Conservation (phyloP, 495 filamentous ascomycete genomes). For the Penicillium pulvis region DNA sequence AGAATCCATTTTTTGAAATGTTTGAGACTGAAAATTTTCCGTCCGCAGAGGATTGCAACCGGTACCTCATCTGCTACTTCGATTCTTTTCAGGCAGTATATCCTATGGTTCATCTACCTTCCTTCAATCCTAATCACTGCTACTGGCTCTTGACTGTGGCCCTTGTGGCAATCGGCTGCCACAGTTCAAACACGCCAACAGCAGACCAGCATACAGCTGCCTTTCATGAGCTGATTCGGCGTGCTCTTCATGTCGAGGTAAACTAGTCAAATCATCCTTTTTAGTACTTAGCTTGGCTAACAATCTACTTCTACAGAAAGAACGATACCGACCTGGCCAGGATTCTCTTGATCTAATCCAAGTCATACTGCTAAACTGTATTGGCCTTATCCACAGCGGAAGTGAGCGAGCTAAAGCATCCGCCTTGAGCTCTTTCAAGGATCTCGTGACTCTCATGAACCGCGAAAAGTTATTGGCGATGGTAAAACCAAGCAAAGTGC, state of each 20-base stretch:
- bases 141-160: slow-evolving; percentile 50
- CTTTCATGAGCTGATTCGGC: slow-evolving; percentile 49
- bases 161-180: slow-evolving; percentile 48
- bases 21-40: slow-evolving; percentile 45
- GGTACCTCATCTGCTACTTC: slow-evolving; percentile 40
- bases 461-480: slow-evolving; percentile 28
- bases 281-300: slow-evolving; percentile 3
- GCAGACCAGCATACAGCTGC: slow-evolving; percentile 31
- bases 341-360: slow-evolving; percentile 41
- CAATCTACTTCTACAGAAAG: slow-evolving; percentile 25
- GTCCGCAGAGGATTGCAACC: slow-evolving; percentile 28
- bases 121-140: slow-evolving; percentile 38
- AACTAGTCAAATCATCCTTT: neutral
- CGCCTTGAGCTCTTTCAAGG: slow-evolving; percentile 33
- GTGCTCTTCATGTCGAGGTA: slow-evolving; percentile 43
- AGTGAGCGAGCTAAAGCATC: slow-evolving; percentile 31
- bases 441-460: slow-evolving; percentile 35
- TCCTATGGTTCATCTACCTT: slow-evolving; percentile 47
- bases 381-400: slow-evolving; percentile 44
- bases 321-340: slow-evolving; percentile 19
- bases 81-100: slow-evolving; percentile 47
- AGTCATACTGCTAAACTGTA: slow-evolving; percentile 40
- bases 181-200: slow-evolving; percentile 32
- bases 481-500: neutral
- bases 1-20: slow-evolving; percentile 35